Conservation (phyloP, 805 yeast genomes). For the Alloascoidea hylecoeti region DNA sequence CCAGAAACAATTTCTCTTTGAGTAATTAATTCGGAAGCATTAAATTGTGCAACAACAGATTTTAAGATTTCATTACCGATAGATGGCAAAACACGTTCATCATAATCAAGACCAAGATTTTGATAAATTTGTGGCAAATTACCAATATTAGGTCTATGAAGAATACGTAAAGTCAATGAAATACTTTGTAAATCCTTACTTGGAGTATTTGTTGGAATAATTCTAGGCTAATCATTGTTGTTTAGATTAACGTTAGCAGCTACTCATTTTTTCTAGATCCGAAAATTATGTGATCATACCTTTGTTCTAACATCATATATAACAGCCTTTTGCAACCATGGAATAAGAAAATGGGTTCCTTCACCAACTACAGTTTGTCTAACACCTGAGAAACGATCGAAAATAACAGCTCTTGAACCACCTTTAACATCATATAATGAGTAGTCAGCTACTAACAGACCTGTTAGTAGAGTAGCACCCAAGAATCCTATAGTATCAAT, state of each 20-base stretch:
- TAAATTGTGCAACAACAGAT: slow-evolving; percentile 85
- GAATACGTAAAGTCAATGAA: slow-evolving; percentile 78
- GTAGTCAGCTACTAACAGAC: slow-evolving; percentile 59
- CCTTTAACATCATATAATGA: slow-evolving; percentile 93
- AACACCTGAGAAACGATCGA: slow-evolving; percentile 85
- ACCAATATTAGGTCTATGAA: slow-evolving; percentile 85
- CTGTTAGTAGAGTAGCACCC: slow-evolving; percentile 56
- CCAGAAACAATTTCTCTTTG: slow-evolving; percentile 93
- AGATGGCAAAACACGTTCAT: slow-evolving; percentile 85
- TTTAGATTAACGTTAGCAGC: neutral
- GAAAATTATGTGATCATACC: slow-evolving; percentile 6
- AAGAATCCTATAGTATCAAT: slow-evolving; percentile 27
- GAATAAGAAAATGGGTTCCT: slow-evolving; percentile 90
- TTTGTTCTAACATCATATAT: slow-evolving; percentile 89
- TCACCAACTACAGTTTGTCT: slow-evolving; percentile 84
- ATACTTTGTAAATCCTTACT: slow-evolving; percentile 96
- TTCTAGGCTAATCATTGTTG: slow-evolving; percentile 42
- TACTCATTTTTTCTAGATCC: neutral
- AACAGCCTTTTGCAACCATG: slow-evolving; percentile 92
- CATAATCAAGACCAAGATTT: slow-evolving; percentile 85
- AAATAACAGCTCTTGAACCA: slow-evolving; percentile 90
- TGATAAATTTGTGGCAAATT: slow-evolving; percentile 81
- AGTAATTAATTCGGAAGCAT: slow-evolving; percentile 92
- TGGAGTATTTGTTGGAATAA: slow-evolving; percentile 89
- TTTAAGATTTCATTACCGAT: slow-evolving; percentile 87